Evolutionary conservation across 2,329 filamentous ascomycete species (phyloP), one percentile per base, ranked within the genome.

Genomic region (Penicillium sp.): DNA sequence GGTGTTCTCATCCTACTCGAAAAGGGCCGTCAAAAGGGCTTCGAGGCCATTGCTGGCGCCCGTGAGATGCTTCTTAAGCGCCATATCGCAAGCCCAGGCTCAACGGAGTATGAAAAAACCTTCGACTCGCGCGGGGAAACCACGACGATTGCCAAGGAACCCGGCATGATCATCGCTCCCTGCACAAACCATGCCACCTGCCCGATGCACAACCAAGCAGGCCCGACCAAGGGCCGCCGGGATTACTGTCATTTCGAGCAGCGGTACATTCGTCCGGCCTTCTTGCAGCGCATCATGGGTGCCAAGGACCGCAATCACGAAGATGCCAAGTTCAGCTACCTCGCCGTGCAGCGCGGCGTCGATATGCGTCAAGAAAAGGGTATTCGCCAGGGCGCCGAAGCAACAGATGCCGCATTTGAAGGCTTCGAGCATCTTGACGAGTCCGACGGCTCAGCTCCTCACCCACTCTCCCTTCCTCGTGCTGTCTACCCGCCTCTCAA

Each of bases 181-280:
- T 99, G 95, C 80, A 97, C 95, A 0, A 98, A 93, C 76, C 95
- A 99, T 76, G 82, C 84, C 9, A 84, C 85, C 60, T 99, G 95
- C 68, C 95, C 95, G 0, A 96, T 99, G 91, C 97, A 97, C 74
- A 82, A 84, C 22, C 82, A 84, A 0, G 84, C 89, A 0, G 92
- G 93, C 0, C 82, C 89, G 58, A 88, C 86, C 58, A 81, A 81
- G 30, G 92, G 93, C 6, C 87, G 94, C 59, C 93, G 93, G 70
- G 93, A 98, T 73, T 95, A 90, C 73, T 99, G 95, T 77, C 91
- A 90, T 76, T 98, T 99, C 77, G 86, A 84, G 65, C 95, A 99
- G 79, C 88, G 95, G 51, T 98, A 92, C 74, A 90, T 93, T 55
- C 88, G 93, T 0, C 95, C 95, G 0, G 81, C 83, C 0, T 97